Conservation (phyloP, 78 protist species). For the Cavenderia fasciculata region DNA sequence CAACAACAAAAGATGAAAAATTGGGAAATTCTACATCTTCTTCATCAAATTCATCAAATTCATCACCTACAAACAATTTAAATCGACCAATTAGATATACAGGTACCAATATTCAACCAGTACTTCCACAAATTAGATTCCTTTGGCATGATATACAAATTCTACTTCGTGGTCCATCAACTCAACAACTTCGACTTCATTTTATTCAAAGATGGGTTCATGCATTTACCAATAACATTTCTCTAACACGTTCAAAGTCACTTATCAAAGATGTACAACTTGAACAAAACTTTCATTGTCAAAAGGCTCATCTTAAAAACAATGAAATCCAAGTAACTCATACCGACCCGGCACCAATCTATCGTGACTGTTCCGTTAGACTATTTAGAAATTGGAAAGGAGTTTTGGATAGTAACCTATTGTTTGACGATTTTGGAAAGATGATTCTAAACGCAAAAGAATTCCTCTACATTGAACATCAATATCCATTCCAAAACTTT, state of each 20-base stretch:
- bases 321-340: not conserved
- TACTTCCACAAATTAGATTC: constrained; percentile 59
- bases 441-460: constrained; percentile 81
- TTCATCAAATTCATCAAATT: not conserved
- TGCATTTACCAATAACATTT: constrained; percentile 69
- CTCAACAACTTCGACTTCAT: constrained; percentile 69
- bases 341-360: constrained; percentile 48
- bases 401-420: constrained; percentile 64
- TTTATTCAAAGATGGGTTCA: constrained; percentile 83
- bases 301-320: not conserved
- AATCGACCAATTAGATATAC: constrained; percentile 46
- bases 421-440: constrained; percentile 72
- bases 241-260: constrained; percentile 46
- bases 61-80: constrained; percentile 14
- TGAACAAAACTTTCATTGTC: constrained; percentile 13
- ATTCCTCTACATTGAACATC: constrained; percentile 81
- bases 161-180: constrained; percentile 42
- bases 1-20: not conserved
- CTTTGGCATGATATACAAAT: constrained; percentile 87
- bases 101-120: constrained; percentile 69
- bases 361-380: constrained; percentile 38
- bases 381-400: constrained; percentile 82
- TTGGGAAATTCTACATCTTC: not conserved
- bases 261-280: constrained; percentile 19
- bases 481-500: constrained; percentile 85